Evolutionary conservation across 331 rosid genomes (phyloP).

Genomic region (Dryas integrifolia): DNA sequence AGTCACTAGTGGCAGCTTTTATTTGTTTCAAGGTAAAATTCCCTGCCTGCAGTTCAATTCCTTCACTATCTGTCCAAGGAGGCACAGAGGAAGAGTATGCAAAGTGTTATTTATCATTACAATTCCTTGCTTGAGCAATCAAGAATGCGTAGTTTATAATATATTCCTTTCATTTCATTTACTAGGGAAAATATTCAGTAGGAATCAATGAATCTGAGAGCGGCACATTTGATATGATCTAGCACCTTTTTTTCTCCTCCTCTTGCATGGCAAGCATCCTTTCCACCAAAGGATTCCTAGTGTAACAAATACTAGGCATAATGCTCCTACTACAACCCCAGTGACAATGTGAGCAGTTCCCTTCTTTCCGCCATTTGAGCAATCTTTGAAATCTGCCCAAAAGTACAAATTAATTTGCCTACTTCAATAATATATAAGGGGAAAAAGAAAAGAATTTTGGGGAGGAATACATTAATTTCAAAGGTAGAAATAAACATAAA

Average conservation of each 20-base stretch:
- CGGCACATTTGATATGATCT: slow-evolving; percentile 16
- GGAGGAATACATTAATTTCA: background rate
- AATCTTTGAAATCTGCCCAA: slow-evolving; percentile 50
- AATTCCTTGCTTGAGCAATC: slow-evolving; percentile 5
- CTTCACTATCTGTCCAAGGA: slow-evolving; percentile 38
- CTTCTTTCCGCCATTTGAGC: slow-evolving; percentile 40
- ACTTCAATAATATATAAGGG: background rate
- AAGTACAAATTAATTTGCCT: background rate
- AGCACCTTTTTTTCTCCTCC: slow-evolving; percentile 37
- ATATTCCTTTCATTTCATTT: too few species aligned
- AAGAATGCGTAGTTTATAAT: background rate
- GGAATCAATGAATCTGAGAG: slow-evolving; percentile 9
- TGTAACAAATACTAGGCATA: slow-evolving; percentile 41
- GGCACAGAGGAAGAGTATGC: slow-evolving; percentile 12
- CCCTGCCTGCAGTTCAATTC: slow-evolving; percentile 46
- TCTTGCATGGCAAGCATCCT: slow-evolving; percentile 37
- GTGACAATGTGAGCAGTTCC: slow-evolving; percentile 27
- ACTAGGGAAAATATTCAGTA: background rate
- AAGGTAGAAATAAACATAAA: background rate
- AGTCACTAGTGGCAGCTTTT: slow-evolving; percentile 67
- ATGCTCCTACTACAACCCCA: slow-evolving; percentile 48
- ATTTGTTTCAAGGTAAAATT: slow-evolving; percentile 69
- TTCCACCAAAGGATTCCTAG: slow-evolving; percentile 66
- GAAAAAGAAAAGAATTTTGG: background rate
- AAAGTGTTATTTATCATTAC: background rate